Evolutionary conservation across 2,329 filamentous ascomycete species (phyloP), one percentile per base, ranked within the genome.

Genomic region (Venturia effusa): DNA sequence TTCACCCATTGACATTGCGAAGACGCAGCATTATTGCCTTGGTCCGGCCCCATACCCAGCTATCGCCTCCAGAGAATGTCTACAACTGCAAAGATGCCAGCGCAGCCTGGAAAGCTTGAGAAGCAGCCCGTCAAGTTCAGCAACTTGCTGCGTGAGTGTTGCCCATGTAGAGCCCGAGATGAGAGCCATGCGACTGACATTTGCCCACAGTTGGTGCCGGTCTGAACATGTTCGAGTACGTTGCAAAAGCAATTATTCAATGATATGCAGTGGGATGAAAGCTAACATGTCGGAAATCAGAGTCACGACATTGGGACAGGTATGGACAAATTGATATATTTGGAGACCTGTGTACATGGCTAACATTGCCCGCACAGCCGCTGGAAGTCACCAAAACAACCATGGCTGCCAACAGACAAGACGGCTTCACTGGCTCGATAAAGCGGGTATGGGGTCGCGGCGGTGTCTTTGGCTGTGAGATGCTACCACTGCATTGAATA

Each of bases 341-440:
- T n/a, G 22, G 27, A 40, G 39, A 32, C 43, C 1, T 60, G 59
- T 32, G 4, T 30, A 64, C 17, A 59, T 61, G 17, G 11, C 32
- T 62, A 54, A 34, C 15, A 41, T 61, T 7, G 17, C 34, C 15
- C 6, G 37, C 27, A 11, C 83, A 95, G 85, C 94, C 94, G 70
- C 84, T 99, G 77, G 94, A 99, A 84, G 94, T 99, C 79, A 85
- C 90, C 83, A 99, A 99, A 89, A 99, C 94, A 74, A 97, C 94
- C 78, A 97, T 99, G 91, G 94, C 94, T 73, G 94, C 94, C 71
- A 94, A 99, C 81, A 88, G 94, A 78, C 84, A 85, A 72, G 93
- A 97, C 77, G 87, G 86, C 78, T 94, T 99, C 80, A 81, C 82
- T 68, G 83, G 86, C 70, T 89, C 94, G 74, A 86, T 97, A 75